A percentile compares a stretch with the other conserved stretches of the same genome.
These are phyloP conservation scores for Cryoendolithus antarcticus DNA, from an alignment of 2,329 filamentous ascomycete species.

Conservation along the genomic window DNA sequence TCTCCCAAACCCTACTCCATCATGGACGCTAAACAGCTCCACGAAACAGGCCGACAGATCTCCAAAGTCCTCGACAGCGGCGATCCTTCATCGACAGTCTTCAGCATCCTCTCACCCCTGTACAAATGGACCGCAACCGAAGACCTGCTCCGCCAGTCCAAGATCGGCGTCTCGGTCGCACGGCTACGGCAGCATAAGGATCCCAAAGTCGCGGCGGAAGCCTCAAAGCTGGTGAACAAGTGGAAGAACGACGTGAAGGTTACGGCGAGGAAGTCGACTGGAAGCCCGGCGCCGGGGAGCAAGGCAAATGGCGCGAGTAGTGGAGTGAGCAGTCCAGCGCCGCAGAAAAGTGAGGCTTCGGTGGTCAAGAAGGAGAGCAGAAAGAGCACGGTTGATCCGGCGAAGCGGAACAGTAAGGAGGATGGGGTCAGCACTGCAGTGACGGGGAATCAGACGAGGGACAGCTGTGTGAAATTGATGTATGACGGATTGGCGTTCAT, in stretches of 20 bases:
- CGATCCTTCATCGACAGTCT: conserved; percentile 59
- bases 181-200: conserved; percentile 74
- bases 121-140: conserved; percentile 74
- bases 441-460: conserved; percentile 60
- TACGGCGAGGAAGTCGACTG: conserved; percentile 28
- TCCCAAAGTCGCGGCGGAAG: conserved; percentile 56
- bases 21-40: conserved; percentile 76
- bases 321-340: conserved; percentile 28
- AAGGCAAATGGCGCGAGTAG: conserved; percentile 24
- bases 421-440: conserved; percentile 69
- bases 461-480: conserved; percentile 79
- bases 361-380: conserved; percentile 25
- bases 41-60: conserved; percentile 63
- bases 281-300: conserved; percentile 37
- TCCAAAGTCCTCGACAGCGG: conserved; percentile 65
- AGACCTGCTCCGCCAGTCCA: conserved; percentile 80
- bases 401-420: conserved; percentile 70
- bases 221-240: conserved; percentile 72
- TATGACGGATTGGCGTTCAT: conserved; percentile 83
- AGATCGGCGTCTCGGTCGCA: conserved; percentile 79
- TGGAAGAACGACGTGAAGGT: conserved; percentile 69
- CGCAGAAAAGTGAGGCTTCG: conserved; percentile 12
- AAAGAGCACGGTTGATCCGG: conserved; percentile 45
- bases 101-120: conserved; percentile 67
- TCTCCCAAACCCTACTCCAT: conserved; percentile 8